A percentile compares a stretch with the other conserved stretches of the same genome.
phyloP scores from a whole-genome alignment of 139 green algal genomes.

The Yamagishiella unicocca region DNA sequence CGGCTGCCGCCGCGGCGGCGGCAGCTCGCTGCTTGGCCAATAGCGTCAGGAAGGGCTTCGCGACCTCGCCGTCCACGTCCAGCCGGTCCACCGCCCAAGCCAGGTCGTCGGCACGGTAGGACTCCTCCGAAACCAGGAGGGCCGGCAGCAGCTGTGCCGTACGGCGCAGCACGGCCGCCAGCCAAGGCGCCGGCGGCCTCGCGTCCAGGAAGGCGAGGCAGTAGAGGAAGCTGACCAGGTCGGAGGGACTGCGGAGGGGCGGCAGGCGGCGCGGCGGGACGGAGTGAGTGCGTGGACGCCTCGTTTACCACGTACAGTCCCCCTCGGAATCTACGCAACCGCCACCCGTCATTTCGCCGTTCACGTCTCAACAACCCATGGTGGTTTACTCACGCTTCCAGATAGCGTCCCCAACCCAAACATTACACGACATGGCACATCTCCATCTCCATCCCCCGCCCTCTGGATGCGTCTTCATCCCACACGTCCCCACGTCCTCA shows the following conservation, averaged over 20 bases:
- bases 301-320: no score
- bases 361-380: no score
- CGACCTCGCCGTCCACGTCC: not conserved
- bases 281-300: no score
- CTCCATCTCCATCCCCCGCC: not conserved
- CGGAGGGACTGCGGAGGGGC: not conserved
- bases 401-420: no score
- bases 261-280: not conserved
- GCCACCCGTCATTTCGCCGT: no score
- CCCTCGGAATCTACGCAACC: no score
- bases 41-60: not conserved
- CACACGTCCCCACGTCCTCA: no score
- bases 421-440: no score
- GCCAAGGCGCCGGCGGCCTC: not conserved
- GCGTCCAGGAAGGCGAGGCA: constrained; percentile 42
- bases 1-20: not conserved
- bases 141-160: constrained; percentile 7
- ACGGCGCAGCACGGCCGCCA: not conserved
- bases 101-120: constrained; percentile 31
- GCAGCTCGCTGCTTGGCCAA: not conserved
- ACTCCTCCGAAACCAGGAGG: not conserved
- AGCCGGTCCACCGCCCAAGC: constrained; percentile 33
- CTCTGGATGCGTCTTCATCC: not conserved
- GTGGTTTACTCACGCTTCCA: no score
- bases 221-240: constrained; percentile 35